Base-by-base conservation (phyloP, 2,329 filamentous ascomycete species). In the Colletotrichum viniferum region DNA sequence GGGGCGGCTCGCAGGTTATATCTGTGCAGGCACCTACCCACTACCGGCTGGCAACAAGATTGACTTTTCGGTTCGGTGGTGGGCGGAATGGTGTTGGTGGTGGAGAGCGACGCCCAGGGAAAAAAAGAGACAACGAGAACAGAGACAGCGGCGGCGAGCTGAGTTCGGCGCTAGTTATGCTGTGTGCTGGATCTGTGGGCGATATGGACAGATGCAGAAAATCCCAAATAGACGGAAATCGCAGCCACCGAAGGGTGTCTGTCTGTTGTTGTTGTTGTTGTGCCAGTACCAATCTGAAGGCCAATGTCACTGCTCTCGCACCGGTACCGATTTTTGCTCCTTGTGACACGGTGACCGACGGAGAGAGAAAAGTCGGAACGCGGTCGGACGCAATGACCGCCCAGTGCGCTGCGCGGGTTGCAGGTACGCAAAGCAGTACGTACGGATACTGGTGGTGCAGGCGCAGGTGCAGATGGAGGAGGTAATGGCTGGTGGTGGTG, bases 1-100 rank as follows among this genome's bases (percentile, higher is more conserved):
- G 69, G 73, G 73, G 71, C 70, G 58, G 64, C 28, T 64, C 58
- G 58, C 43, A 26, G 60, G 28, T 72, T 70, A 62, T 67, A 72
- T 75, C 67, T 67, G 68, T 56, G 61, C 32, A 63, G 66, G 66
- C 28, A 26, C 16, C 48, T 61, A 13, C 43, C 43, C 43, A 52
- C 43, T 21, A 52, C 43, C 43, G 43, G 43, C 43, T 34, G 52
- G 38, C 43, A 60, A 28, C 24, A 62, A 61, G 36, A 61, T 56
- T 56, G 61, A 70, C 58, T 73, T 74, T 69, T 61, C 28, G 69
- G 30, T 30, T 61, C 28, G 28, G 52, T 26, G 21, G 52, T 43
- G 38, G 38, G n/a, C 38, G 58, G 52, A 38, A 36, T 34, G 56
- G 62, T 16, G 38, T 18, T 28, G 58, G 34, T 43, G 63, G 56